Percentiles rank a stretch among this genome's conserved stretches.
These are phyloP conservation scores for Elaeis oleifera DNA, from an alignment of 202 grass and related monocot genomes.

Conservation along the genomic window DNA sequence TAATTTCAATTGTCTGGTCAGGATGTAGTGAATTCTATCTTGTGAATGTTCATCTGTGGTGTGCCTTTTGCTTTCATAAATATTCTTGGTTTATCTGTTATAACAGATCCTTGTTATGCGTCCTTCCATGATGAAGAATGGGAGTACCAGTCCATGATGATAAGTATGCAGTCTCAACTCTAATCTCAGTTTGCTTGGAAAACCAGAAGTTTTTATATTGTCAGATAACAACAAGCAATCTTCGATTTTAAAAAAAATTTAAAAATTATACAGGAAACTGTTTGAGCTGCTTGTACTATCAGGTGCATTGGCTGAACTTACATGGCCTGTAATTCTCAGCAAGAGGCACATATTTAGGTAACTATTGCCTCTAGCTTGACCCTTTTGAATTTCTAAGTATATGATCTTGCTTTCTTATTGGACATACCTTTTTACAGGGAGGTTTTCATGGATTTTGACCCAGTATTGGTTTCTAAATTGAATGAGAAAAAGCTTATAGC, in stretches of 20 bases:
- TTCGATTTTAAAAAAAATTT: slow-evolving; percentile 7
- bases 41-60: no score
- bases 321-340: slow-evolving; percentile 82
- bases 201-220: not conserved
- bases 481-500: slow-evolving; percentile 67
- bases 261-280: slow-evolving; percentile 54
- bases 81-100: slow-evolving; percentile 32
- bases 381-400: not conserved
- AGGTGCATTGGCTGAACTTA: slow-evolving; percentile 75
- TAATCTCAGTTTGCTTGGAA: not conserved
- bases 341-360: slow-evolving; percentile 90
- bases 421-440: slow-evolving; percentile 47
- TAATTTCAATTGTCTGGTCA: no score
- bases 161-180: slow-evolving; percentile 41
- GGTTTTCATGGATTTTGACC: slow-evolving; percentile 84
- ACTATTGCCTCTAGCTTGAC: slow-evolving; percentile 4
- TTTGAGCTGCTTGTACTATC: slow-evolving; percentile 90
- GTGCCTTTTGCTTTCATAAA: slow-evolving; percentile 14
- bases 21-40: no score
- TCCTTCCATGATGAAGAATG: slow-evolving; percentile 93
- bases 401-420: not conserved
- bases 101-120: slow-evolving; percentile 74
- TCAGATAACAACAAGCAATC: not conserved
- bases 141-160: slow-evolving; percentile 87
- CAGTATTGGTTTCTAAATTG: slow-evolving; percentile 52